Percentiles rank a stretch among this genome's conserved stretches.
Conservation (phyloP, 371 early-diverging fungal genomes). For the Chytridium lagenaria region DNA sequence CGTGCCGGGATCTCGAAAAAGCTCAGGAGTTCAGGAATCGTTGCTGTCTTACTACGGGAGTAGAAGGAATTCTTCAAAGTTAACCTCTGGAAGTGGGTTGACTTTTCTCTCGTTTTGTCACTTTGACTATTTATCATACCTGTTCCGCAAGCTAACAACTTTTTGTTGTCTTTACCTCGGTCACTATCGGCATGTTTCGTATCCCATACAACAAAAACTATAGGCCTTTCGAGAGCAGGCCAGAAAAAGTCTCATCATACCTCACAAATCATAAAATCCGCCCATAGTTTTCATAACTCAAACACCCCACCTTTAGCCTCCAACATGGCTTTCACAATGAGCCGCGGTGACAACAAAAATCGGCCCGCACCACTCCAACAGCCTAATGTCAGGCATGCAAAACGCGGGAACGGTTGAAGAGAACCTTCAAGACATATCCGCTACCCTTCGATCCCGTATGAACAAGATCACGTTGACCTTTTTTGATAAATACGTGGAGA, state of each 20-base stretch:
- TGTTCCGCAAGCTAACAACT: no score
- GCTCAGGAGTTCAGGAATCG: no score
- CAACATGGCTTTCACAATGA: background rate
- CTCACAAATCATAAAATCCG: background rate
- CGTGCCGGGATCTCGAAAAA: no score
- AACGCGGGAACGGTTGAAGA: background rate
- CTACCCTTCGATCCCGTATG: background rate
- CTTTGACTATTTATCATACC: no score
- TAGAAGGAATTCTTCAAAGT: no score
- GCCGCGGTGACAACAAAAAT: slow-evolving; percentile 1
- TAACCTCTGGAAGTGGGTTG: no score
- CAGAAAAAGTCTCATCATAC: background rate
- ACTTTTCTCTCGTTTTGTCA: no score
- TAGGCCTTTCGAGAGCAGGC: no score
- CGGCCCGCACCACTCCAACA: background rate
- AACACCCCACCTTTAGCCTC: background rate
- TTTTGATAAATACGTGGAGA: slow-evolving; percentile 22
- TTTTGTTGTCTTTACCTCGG: no score
- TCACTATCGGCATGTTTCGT: no score
- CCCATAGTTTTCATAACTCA: background rate
- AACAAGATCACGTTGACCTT: slow-evolving; percentile 26
- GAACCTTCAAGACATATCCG: slow-evolving; percentile 6
- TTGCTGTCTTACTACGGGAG: no score
- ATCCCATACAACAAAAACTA: no score
- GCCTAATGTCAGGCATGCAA: slow-evolving; percentile 7